These are phyloP conservation scores for Ceratocystis cubensis DNA, from an alignment of 2,329 filamentous ascomycete species.

Conservation along the genomic window DNA sequence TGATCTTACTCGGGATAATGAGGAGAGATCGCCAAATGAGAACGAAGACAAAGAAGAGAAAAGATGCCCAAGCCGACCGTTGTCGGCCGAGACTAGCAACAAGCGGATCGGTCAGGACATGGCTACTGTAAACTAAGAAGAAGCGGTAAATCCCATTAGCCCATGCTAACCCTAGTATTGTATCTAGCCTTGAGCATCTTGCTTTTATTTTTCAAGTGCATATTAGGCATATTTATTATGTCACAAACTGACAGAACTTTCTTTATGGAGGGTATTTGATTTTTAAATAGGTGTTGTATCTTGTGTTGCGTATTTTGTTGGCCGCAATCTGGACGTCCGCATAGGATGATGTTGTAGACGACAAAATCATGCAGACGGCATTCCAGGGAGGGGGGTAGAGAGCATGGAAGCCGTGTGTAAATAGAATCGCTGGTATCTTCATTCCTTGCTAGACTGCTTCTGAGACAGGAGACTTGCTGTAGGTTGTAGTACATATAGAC, in stretches of 20 bases:
- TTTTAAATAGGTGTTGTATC: not conserved
- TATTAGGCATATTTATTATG: too few species aligned
- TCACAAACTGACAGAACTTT: too few species aligned
- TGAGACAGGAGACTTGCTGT: not conserved
- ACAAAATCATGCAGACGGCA: constrained; percentile 1
- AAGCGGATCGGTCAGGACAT: not conserved
- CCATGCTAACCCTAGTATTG: too few species aligned
- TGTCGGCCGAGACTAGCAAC: not conserved
- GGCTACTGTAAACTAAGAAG: too few species aligned
- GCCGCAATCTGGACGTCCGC: not conserved
- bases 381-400: not conserved
- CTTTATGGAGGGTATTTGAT: too few species aligned
- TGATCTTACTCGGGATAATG: too few species aligned
- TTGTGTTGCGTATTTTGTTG: not conserved
- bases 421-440: not conserved
- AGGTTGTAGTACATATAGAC: too few species aligned
- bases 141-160: too few species aligned
- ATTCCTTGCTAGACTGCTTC: not conserved
- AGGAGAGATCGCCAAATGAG: too few species aligned
- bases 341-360: not conserved
- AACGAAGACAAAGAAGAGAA: too few species aligned
- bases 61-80: not conserved
- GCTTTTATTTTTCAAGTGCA: not conserved
- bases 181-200: too few species aligned
- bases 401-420: not conserved